Percentiles rank a stretch among this genome's conserved stretches.
phyloP scores from a whole-genome alignment of 139 green algal genomes.

The Chlamydomonas incerta region DNA sequence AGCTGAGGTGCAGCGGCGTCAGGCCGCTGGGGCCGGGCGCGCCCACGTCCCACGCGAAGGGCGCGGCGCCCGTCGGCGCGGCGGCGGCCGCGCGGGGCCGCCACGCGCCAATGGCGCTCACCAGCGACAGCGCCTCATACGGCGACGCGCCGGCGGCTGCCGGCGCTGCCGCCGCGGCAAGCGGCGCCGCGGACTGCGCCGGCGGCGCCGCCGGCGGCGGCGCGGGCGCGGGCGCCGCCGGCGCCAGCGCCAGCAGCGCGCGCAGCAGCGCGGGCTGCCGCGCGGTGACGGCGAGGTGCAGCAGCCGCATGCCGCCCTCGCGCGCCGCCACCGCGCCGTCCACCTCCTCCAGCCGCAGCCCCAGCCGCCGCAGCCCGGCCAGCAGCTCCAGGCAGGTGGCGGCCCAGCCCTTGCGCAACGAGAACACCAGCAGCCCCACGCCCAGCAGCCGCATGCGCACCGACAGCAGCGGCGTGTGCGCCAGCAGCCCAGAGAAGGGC shows the following conservation, averaged over 20 bases:
- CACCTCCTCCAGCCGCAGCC: neutral
- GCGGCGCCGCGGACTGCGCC: no score
- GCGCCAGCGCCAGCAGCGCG: neutral
- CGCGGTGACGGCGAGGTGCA: slow-evolving; percentile 5
- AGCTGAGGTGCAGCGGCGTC: slow-evolving; percentile 17
- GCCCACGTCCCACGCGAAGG: neutral
- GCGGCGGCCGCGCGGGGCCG: neutral
- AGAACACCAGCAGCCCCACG: slow-evolving; percentile 11
- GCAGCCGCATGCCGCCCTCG: slow-evolving; percentile 8
- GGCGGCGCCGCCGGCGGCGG: neutral
- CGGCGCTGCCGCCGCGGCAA: neutral
- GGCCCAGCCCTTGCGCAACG: neutral
- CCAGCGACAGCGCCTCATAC: neutral
- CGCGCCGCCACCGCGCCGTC: neutral
- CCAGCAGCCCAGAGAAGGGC: neutral
- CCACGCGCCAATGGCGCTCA: no score
- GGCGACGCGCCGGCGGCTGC: neutral
- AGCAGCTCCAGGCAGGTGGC: neutral
- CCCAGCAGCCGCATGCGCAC: slow-evolving; percentile 16
- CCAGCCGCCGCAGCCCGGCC: neutral
- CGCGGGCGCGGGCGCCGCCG: neutral
- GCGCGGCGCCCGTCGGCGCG: neutral
- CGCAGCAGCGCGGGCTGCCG: neutral
- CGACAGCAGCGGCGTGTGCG: neutral
- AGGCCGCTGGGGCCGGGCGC: slow-evolving; percentile 10